Evolutionary conservation across 352 stramenopile species (phyloP).

Genomic region (Phytophthora uliginosa): DNA sequence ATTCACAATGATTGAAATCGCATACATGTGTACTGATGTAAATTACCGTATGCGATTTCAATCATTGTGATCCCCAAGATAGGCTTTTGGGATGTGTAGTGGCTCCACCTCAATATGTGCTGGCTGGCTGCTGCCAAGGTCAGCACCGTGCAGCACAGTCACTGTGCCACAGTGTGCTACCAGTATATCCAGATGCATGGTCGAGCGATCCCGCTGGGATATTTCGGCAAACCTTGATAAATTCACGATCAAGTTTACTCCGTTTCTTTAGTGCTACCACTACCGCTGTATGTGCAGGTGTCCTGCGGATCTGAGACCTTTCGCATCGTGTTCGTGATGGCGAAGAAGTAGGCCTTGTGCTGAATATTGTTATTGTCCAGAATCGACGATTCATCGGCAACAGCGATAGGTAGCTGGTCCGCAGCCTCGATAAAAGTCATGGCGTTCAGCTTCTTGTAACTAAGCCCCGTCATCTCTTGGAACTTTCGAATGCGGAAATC

Average conservation of each 20-base stretch:
- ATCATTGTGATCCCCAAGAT: slow-evolving; percentile 7
- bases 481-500: slow-evolving; percentile 74
- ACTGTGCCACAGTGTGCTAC: no score
- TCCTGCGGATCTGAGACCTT: slow-evolving; percentile 32
- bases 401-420: slow-evolving; percentile 23
- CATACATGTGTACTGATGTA: no score
- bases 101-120: slow-evolving; percentile 12
- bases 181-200: no score
- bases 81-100: slow-evolving; percentile 17
- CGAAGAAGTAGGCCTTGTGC: slow-evolving; percentile 30
- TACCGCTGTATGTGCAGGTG: slow-evolving; percentile 20
- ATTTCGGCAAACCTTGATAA: not conserved
- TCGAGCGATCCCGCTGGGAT: no score
- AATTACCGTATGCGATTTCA: not conserved
- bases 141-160: no score
- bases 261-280: slow-evolving; percentile 1
- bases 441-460: slow-evolving; percentile 48
- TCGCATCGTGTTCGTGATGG: slow-evolving; percentile 22
- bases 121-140: not conserved
- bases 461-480: slow-evolving; percentile 59
- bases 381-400: slow-evolving; percentile 30
- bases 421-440: slow-evolving; percentile 64
- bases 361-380: slow-evolving; percentile 28
- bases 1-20: no score
- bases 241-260: slow-evolving; percentile 10